Conservation (phyloP, 140 eudicot species). For the Anethum foeniculum region DNA sequence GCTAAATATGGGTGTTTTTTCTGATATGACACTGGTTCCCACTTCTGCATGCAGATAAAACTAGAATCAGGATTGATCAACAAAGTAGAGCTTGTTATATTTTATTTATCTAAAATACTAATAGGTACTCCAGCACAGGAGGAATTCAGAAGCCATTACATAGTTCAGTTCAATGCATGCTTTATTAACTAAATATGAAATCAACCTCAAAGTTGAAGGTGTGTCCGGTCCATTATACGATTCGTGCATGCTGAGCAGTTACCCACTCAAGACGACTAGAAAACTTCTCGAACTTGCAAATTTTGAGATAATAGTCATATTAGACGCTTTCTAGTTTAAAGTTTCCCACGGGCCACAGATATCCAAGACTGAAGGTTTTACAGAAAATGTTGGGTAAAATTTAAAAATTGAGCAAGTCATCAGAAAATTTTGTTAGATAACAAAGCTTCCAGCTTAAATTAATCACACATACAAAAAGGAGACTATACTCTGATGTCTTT, state of each 20-base stretch:
- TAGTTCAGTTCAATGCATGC: neutral
- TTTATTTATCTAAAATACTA: neutral
- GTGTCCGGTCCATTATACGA: slow-evolving; percentile 90
- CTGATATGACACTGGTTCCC: slow-evolving; percentile 89
- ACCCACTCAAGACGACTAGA: too few species aligned
- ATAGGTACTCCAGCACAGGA: neutral
- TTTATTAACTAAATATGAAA: neutral
- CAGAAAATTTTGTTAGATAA: neutral
- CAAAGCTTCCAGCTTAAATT: neutral
- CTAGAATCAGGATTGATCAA: neutral
- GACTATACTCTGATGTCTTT: neutral
- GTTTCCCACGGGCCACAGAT: slow-evolving; percentile 11
- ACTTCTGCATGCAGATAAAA: slow-evolving; percentile 46
- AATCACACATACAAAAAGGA: neutral
- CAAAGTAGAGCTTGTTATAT: neutral
- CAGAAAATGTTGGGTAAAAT: neutral
- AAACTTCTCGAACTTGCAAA: slow-evolving; percentile 58
- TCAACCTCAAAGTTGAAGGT: slow-evolving; percentile 73
- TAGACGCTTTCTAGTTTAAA: slow-evolving; percentile 5
- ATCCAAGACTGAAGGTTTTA: neutral
- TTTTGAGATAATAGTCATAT: slow-evolving; percentile 10
- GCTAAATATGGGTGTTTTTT: slow-evolving; percentile 77
- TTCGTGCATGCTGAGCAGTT: slow-evolving; percentile 65
- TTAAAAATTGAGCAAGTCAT: neutral
- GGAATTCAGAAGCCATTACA: neutral